Conservation (phyloP, 2,329 filamentous ascomycete species). For the Pseudogymnoascus sp. region DNA sequence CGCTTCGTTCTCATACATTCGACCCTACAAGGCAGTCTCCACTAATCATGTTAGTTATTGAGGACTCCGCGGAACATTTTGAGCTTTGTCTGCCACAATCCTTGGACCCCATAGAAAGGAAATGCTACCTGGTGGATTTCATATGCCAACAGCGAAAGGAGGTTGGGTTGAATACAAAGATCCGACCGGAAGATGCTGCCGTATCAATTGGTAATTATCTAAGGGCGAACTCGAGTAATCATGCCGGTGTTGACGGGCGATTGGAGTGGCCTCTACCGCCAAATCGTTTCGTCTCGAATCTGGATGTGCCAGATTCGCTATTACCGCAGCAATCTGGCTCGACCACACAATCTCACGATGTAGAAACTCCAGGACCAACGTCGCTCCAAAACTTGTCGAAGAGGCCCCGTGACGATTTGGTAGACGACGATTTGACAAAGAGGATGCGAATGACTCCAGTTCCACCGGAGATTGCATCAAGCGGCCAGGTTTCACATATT, state of each 20-base stretch:
- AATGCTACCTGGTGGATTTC: slow-evolving; percentile 18
- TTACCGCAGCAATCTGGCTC: slow-evolving; percentile 8
- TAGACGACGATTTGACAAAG: slow-evolving; percentile 6
- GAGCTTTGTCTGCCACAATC: slow-evolving; percentile 19
- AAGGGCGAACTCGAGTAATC: background rate
- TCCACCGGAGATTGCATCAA: background rate
- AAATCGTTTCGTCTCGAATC: background rate
- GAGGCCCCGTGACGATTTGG: slow-evolving; percentile 10
- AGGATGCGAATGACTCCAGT: slow-evolving; percentile 10
- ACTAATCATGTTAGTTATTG: slow-evolving; percentile 20
- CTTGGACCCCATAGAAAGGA: slow-evolving; percentile 16
- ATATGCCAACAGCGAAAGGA: slow-evolving; percentile 18
- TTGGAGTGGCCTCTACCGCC: slow-evolving; percentile 13
- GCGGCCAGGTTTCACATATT: slow-evolving; percentile 6
- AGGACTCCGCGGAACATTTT: slow-evolving; percentile 26
- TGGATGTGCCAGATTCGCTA: slow-evolving; percentile 6
- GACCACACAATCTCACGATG: slow-evolving; percentile 14
- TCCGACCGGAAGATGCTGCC: slow-evolving; percentile 20
- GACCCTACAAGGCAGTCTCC: slow-evolving; percentile 14
- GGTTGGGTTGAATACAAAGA: slow-evolving; percentile 17
- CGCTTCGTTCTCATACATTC: slow-evolving; percentile 6
- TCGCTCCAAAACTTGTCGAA: slow-evolving; percentile 10
- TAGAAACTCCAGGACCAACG: background rate
- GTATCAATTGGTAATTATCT: slow-evolving; percentile 19
- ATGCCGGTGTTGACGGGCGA: background rate